phyloP scores from a whole-genome alignment of 1,284 basidiomycete genomes.

The Ustilago bromivora region DNA sequence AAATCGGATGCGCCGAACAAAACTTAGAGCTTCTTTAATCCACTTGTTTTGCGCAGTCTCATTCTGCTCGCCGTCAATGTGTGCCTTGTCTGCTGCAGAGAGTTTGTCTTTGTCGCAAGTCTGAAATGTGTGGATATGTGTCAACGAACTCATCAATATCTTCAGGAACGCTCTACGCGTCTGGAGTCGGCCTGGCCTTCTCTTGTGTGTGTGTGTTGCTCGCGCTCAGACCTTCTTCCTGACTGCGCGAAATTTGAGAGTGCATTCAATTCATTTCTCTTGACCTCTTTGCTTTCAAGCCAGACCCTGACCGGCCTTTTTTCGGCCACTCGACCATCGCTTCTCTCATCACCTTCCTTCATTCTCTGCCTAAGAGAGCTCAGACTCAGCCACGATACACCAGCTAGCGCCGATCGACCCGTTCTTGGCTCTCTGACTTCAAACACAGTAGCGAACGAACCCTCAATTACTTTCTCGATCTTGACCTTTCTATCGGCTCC shows the following conservation, averaged over 20 bases:
- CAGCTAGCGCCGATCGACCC: background rate
- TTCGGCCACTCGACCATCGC: background rate
- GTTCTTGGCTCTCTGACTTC: background rate
- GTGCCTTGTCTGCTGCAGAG: background rate
- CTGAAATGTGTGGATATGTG: background rate
- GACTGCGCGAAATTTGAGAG: background rate
- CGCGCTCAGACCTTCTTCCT: constrained; percentile 3
- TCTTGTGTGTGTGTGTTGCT: background rate
- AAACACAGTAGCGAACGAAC: background rate
- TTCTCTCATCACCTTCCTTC: background rate
- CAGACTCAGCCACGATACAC: background rate
- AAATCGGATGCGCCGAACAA: background rate
- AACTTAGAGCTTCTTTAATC: constrained; percentile 1
- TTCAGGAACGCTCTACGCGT: background rate
- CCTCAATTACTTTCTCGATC: background rate
- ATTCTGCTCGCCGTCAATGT: background rate
- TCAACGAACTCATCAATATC: background rate
- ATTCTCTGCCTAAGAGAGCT: background rate
- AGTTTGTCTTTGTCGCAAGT: background rate
- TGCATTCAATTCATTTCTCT: background rate
- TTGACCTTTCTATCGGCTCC: background rate
- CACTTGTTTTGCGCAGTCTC: background rate
- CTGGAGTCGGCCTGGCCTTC: background rate
- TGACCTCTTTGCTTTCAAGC: background rate
- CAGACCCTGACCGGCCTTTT: constrained; percentile 7